These are phyloP conservation scores for Zalaria sp. DNA, from an alignment of 2,329 filamentous ascomycete genomes.

Conservation along the genomic window DNA sequence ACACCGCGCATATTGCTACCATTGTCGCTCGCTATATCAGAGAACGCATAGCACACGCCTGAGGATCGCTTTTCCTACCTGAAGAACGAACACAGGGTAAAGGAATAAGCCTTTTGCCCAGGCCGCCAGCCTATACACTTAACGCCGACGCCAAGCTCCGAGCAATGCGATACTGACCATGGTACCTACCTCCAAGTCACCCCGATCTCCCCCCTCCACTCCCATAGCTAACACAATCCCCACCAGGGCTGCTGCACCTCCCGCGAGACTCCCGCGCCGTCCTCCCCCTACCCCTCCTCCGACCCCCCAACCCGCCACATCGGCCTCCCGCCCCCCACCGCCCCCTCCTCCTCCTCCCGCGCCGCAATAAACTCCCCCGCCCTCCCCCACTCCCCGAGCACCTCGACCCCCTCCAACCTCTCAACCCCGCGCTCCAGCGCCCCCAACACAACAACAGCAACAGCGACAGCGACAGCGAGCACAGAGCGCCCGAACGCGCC, in stretches of 20 bases:
- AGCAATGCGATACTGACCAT: too few species aligned
- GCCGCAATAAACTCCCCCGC: constrained; percentile 4
- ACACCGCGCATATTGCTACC: neutral
- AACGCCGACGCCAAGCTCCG: too few species aligned
- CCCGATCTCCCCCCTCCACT: too few species aligned
- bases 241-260: constrained; percentile 7
- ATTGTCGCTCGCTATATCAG: neutral
- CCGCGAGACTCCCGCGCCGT: constrained; percentile 2
- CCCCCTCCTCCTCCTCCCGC: constrained; percentile 5
- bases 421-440: constrained; percentile 1
- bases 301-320: constrained; percentile 1
- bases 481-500: constrained; percentile 13
- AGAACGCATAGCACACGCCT: constrained; percentile 1
- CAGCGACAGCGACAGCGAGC: neutral
- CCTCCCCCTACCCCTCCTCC: neutral
- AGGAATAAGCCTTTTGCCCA: too few species aligned
- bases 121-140: too few species aligned
- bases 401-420: neutral
- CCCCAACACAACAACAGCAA: constrained; percentile 1
- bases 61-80: neutral
- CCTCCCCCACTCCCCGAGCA: constrained; percentile 2
- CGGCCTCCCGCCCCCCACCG: constrained; percentile 2
- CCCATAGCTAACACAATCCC: neutral
- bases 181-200: too few species aligned
- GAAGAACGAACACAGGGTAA: neutral